Percentiles rank a stretch among this genome's conserved stretches.
Conservation (phyloP, 2,329 filamentous ascomycete genomes). For the Pseudomassariella vexata region DNA sequence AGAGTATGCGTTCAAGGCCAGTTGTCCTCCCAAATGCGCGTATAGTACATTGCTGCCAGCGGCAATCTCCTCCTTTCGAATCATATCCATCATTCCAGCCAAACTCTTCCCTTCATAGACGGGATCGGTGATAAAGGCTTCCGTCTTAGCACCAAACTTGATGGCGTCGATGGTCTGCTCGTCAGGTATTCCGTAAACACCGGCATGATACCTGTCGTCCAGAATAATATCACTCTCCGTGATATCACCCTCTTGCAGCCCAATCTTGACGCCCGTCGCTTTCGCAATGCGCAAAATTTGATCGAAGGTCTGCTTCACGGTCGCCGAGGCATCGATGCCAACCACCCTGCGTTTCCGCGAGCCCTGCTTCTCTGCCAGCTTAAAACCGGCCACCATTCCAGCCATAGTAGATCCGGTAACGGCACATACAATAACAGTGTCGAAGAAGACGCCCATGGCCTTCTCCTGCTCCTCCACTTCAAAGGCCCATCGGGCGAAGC, state of each 20-base stretch:
- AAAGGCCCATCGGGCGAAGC: conserved; percentile 66
- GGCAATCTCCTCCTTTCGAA: conserved; percentile 54
- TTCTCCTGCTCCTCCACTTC: conserved; percentile 61
- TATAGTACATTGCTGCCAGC: conserved; percentile 62
- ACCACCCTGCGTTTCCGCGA: conserved; percentile 49
- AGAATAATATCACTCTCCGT: conserved; percentile 57
- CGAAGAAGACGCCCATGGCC: conserved; percentile 57
- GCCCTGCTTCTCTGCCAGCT: conserved; percentile 47
- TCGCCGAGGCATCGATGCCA: conserved; percentile 62
- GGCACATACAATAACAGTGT: conserved; percentile 62
- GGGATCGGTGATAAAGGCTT: conserved; percentile 69
- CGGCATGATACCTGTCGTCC: conserved; percentile 59
- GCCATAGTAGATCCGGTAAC: conserved; percentile 67
- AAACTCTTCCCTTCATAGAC: conserved; percentile 74
- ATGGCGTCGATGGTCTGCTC: conserved; percentile 62
- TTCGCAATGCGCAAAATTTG: conserved; percentile 64
- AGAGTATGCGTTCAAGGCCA: conserved; percentile 64
- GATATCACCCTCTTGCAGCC: conserved; percentile 53
- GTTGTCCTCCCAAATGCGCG: conserved; percentile 64
- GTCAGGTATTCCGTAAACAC: conserved; percentile 63
- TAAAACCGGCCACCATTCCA: conserved; percentile 69
- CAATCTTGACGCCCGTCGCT: conserved; percentile 57
- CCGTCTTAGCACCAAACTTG: conserved; percentile 59
- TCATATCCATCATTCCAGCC: conserved; percentile 65
- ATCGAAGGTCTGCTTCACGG: conserved; percentile 53